phyloP scores from a whole-genome alignment of 768 basidiomycete species.

The Ramaria rubella region DNA sequence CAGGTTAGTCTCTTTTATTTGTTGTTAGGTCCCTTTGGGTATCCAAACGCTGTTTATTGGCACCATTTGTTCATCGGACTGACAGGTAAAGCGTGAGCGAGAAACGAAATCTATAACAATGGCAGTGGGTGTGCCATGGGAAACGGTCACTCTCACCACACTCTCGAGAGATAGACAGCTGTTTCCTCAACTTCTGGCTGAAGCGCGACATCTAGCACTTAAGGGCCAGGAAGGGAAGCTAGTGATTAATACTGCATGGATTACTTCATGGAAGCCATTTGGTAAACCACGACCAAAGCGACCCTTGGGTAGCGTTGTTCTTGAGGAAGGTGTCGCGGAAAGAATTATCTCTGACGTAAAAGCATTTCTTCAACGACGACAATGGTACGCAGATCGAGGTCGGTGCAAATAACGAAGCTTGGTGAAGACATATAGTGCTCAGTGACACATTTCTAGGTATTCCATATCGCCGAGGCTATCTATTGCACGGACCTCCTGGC shows the following conservation, averaged over 20 bases:
- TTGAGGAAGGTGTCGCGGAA: conserved; percentile 78
- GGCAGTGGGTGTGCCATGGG: conserved; percentile 92
- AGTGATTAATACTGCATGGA: conserved; percentile 95
- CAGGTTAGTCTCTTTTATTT: conserved; percentile 48
- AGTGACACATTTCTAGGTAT: conserved; percentile 84
- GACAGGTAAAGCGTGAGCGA: conserved; percentile 87
- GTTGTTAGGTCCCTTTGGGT: not conserved
- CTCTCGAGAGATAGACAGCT: conserved; percentile 79
- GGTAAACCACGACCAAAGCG: conserved; percentile 86
- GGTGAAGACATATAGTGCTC: not conserved
- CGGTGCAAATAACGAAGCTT: conserved; percentile 19
- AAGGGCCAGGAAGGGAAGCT: conserved; percentile 86
- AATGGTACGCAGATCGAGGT: conserved; percentile 98
- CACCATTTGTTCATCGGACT: not conserved
- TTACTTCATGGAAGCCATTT: conserved; percentile 92
- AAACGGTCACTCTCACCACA: conserved; percentile 91
- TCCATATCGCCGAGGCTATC: conserved; percentile 92
- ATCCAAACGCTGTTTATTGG: not conserved
- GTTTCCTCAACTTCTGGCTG: conserved; percentile 73
- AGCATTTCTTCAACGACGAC: conserved; percentile 72
- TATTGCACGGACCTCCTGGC: conserved; percentile 93
- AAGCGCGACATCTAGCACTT: conserved; percentile 88
- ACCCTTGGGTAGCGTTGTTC: conserved; percentile 81
- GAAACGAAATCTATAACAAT: conserved; percentile 89
- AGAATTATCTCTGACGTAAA: conserved; percentile 74